Conservation (phyloP, 495 filamentous ascomycete genomes). For the Annulohypoxylon nitens region DNA sequence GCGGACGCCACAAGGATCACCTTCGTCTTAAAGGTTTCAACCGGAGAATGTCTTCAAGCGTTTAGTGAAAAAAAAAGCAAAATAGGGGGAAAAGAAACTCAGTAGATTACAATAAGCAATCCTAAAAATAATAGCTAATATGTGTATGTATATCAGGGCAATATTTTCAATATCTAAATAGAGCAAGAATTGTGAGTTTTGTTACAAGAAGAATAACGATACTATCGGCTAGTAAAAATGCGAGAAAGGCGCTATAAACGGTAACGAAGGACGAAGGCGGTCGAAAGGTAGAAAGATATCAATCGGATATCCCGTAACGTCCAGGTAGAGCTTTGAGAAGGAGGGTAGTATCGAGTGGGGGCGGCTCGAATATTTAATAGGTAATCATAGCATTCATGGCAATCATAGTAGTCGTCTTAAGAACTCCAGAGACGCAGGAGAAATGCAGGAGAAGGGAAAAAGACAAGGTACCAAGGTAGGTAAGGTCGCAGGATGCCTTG, state of each 20-base stretch:
- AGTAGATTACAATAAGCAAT: background rate
- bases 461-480: conserved; percentile 3
- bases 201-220: conserved; percentile 6
- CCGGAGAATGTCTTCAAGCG: conserved; percentile 2
- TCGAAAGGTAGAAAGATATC: conserved; percentile 21
- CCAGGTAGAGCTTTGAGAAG: conserved; percentile 7
- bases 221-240: background rate
- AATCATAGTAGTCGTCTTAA: conserved; percentile 13
- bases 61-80: conserved; percentile 2
- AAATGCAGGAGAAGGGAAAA: conserved; percentile 15
- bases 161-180: conserved; percentile 1
- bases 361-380: conserved; percentile 32
- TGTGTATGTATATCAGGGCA: background rate
- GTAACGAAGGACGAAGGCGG: conserved; percentile 28
- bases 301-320: conserved; percentile 13
- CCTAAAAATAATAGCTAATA: background rate
- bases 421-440: conserved; percentile 13
- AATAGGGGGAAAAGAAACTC: background rate
- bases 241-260: conserved; percentile 13
- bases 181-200: background rate
- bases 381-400: background rate
- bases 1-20: conserved; percentile 13
- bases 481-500: conserved; percentile 25
- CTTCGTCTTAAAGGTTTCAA: conserved; percentile 7
- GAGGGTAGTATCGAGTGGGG: conserved; percentile 29